phyloP scores from a whole-genome alignment of 768 basidiomycete species.

The Agrocybe chaxingu region DNA sequence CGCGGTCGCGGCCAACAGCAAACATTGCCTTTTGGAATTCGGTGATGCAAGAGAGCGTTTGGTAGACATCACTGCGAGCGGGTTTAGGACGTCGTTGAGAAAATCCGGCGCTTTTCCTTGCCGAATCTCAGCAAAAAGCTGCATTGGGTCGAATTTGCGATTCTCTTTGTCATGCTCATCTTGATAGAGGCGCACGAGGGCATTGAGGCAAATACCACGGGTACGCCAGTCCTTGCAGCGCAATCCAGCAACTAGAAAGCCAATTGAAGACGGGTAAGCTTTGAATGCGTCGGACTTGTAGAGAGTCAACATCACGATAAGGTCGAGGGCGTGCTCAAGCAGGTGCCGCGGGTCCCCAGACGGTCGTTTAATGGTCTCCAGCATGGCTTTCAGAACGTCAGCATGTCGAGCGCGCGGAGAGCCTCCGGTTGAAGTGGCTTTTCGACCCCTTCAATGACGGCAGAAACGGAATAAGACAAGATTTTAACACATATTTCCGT shows the following conservation, averaged over 20 bases:
- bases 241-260: conserved; percentile 52
- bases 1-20: conserved; percentile 38
- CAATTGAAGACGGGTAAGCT: conserved; percentile 37
- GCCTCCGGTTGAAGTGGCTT: conserved; percentile 33
- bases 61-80: conserved; percentile 41
- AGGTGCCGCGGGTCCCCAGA: conserved; percentile 24
- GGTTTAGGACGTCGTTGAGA: conserved; percentile 41
- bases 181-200: conserved; percentile 49
- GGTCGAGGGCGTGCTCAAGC: conserved; percentile 49
- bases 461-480: conserved; percentile 47
- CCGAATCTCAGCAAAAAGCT: conserved; percentile 37
- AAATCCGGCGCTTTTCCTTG: conserved; percentile 40
- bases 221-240: conserved; percentile 52
- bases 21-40: conserved; percentile 57
- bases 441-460: conserved; percentile 41
- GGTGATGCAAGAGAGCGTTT: conserved; percentile 34
- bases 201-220: conserved; percentile 50
- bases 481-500: conserved; percentile 49
- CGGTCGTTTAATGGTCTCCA: conserved; percentile 43
- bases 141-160: conserved; percentile 44
- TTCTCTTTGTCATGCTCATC: conserved; percentile 41
- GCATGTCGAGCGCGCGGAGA: conserved; percentile 40
- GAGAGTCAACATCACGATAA: conserved; percentile 40
- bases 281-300: conserved; percentile 45
- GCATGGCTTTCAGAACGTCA: conserved; percentile 38